Conservation (phyloP, 2,329 filamentous ascomycete genomes). For the Westerdykella ornata region DNA sequence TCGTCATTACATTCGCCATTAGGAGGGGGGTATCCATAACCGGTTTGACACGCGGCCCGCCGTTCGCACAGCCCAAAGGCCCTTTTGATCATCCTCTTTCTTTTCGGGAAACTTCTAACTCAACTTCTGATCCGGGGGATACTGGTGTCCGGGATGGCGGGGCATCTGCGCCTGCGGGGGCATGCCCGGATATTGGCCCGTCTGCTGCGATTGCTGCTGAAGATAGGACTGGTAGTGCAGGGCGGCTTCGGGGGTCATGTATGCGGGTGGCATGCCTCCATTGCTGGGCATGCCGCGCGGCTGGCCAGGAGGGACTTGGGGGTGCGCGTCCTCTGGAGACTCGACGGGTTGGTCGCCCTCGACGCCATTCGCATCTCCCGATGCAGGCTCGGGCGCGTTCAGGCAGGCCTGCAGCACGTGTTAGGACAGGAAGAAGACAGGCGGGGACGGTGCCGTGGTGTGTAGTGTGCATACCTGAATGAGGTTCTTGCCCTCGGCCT, state of each 20-base stretch:
- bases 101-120: conserved; percentile 20
- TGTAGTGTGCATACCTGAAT: conserved; percentile 81
- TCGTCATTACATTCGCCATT: conserved; percentile 35
- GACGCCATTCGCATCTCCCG: conserved; percentile 61
- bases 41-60: conserved; percentile 28
- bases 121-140: conserved; percentile 54
- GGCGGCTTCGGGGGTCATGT: conserved; percentile 60
- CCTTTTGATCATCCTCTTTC: too few relatives aligned
- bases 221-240: conserved; percentile 84
- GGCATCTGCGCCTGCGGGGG: conserved; percentile 71
- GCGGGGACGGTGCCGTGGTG: conserved; percentile 1
- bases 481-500: conserved; percentile 97
- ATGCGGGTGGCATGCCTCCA: conserved; percentile 60
- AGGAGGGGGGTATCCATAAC: conserved; percentile 36
- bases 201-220: conserved; percentile 55
- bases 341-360: conserved; percentile 57
- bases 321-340: conserved; percentile 83
- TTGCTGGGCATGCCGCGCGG: conserved; percentile 55
- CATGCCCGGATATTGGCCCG: conserved; percentile 67
- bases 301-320: conserved; percentile 69
- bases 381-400: conserved; percentile 85
- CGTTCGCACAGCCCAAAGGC: conserved; percentile 4
- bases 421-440: conserved; percentile 30
- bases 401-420: conserved; percentile 68
- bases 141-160: conserved; percentile 54